These are phyloP conservation scores for Tarenaya hassleriana DNA, from an alignment of 345 rosid genomes.

Conservation along the genomic window DNA sequence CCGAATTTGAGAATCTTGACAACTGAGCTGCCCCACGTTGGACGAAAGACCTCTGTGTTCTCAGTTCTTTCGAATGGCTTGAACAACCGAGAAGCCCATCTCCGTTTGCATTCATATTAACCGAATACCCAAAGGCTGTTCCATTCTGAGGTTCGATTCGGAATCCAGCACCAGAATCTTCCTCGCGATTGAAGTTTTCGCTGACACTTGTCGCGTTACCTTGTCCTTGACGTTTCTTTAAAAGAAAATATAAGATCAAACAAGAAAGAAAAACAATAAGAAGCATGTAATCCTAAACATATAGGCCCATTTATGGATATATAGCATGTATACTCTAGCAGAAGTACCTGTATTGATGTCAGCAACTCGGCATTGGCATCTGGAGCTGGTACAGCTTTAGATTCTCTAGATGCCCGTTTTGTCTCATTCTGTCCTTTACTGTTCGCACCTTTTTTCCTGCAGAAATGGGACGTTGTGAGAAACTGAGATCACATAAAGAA, in stretches of 20 bases:
- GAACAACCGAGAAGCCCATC: constrained; percentile 27
- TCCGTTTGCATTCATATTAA: constrained; percentile 30
- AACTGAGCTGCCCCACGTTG: constrained; percentile 42
- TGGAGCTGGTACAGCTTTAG: constrained; percentile 41
- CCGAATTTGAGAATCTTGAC: constrained; percentile 72
- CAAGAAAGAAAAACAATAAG: constrained; percentile 8
- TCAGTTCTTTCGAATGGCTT: constrained; percentile 30
- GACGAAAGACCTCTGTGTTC: constrained; percentile 44
- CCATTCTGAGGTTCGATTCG: constrained; percentile 36
- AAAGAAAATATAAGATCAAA: background rate
- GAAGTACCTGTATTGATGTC: constrained; percentile 40
- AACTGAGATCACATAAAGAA: constrained; percentile 3
- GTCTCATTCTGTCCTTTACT: constrained; percentile 38
- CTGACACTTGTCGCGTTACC: constrained; percentile 30
- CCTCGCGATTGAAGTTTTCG: constrained; percentile 30
- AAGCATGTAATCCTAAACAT: background rate
- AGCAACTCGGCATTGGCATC: constrained; percentile 42
- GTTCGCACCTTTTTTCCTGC: constrained; percentile 31
- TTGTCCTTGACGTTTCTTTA: constrained; percentile 48
- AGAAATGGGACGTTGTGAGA: constrained; percentile 7
- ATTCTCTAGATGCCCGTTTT: constrained; percentile 33
- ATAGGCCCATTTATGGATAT: background rate
- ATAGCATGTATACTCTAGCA: background rate
- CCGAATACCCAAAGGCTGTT: constrained; percentile 28
- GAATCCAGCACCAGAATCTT: constrained; percentile 35